phyloP scores from a whole-genome alignment of 345 rosid species.

The Moringa oleifera region DNA sequence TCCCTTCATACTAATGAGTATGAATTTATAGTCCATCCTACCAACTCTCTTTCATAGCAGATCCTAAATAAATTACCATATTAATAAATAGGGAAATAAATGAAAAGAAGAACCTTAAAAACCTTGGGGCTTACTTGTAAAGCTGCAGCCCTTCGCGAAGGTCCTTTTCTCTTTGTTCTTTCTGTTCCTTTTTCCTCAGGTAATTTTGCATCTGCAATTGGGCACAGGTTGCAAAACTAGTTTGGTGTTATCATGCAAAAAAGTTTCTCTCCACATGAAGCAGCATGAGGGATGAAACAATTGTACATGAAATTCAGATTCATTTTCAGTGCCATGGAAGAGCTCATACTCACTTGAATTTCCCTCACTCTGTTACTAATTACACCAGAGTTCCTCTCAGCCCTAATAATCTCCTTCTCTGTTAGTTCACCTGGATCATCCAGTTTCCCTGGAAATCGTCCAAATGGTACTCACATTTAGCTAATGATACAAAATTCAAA shows the following conservation, averaged over 20 bases:
- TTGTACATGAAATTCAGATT: neutral
- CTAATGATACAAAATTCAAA: neutral
- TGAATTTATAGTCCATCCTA: too few species aligned
- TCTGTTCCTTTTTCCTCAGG: conserved; percentile 65
- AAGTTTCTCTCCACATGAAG: neutral
- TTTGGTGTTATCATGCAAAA: conserved; percentile 4
- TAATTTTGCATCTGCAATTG: conserved; percentile 76
- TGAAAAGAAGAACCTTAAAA: neutral
- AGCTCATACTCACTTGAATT: conserved; percentile 60
- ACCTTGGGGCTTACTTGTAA: conserved; percentile 44
- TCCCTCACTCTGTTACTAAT: conserved; percentile 81
- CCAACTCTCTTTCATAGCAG: too few species aligned
- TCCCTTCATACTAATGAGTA: too few species aligned
- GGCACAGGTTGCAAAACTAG: conserved; percentile 6
- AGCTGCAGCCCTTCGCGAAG: conserved; percentile 81
- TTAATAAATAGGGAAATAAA: too few species aligned
- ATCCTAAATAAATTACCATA: too few species aligned
- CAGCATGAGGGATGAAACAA: neutral
- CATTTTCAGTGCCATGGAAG: neutral
- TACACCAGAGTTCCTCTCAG: conserved; percentile 89
- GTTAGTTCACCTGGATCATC: conserved; percentile 70
- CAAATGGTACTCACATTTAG: neutral
- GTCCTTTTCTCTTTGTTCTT: conserved; percentile 60
- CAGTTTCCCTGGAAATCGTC: conserved; percentile 44
- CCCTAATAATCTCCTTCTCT: conserved; percentile 88